Conservation (phyloP, 352 stramenopile genomes). For the Globisporangium carolinianum region DNA sequence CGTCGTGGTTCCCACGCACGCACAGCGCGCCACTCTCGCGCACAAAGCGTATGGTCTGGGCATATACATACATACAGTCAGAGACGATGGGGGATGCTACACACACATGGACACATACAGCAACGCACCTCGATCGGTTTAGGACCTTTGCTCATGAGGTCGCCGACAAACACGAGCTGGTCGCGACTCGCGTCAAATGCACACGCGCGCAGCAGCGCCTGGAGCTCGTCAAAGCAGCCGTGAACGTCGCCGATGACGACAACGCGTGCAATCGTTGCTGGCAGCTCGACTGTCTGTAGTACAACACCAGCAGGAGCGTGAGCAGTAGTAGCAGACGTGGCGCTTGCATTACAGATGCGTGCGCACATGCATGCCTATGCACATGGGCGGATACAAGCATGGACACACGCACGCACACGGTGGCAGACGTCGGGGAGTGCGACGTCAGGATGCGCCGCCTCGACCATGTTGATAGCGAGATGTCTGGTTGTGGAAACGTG, state of each 20-base stretch:
- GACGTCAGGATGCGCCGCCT: slow-evolving; percentile 33
- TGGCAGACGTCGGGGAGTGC: slow-evolving; percentile 40
- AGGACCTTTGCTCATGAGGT: slow-evolving; percentile 92
- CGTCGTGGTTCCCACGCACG: slow-evolving; percentile 80
- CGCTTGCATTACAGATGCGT: too few species aligned
- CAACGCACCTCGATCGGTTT: slow-evolving; percentile 46
- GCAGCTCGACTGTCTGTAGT: slow-evolving; percentile 20
- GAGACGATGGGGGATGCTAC: neutral
- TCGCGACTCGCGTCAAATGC: slow-evolving; percentile 50
- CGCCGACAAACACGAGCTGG: slow-evolving; percentile 83
- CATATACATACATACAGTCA: neutral
- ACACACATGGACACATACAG: neutral
- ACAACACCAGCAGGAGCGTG: neutral
- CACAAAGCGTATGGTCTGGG: slow-evolving; percentile 67
- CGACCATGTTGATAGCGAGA: too few species aligned
- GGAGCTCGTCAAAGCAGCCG: slow-evolving; percentile 85
- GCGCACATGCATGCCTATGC: neutral
- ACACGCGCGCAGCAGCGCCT: slow-evolving; percentile 39
- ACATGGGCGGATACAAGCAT: neutral
- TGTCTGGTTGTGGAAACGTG: too few species aligned
- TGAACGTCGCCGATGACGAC: slow-evolving; percentile 91
- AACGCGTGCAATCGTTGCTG: slow-evolving; percentile 27
- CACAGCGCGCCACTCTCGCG: slow-evolving; percentile 41
- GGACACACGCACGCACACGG: slow-evolving; percentile 12
- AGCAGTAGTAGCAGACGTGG: neutral